These are phyloP conservation scores for Saccharomycopsis guyanensis DNA, from an alignment of 805 yeast species.

Conservation along the genomic window DNA sequence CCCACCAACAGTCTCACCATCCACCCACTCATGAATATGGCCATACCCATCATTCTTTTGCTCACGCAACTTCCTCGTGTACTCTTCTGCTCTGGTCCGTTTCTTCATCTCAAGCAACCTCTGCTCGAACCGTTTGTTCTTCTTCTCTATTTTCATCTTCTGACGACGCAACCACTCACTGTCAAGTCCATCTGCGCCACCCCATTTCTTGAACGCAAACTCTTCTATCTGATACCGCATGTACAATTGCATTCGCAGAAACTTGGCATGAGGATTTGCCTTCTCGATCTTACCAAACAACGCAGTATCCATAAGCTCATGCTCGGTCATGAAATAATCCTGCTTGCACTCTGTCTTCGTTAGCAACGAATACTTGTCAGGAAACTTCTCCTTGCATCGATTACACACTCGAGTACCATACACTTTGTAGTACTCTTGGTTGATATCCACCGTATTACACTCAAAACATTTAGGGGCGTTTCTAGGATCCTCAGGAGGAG, in stretches of 20 bases:
- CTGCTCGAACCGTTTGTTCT: conserved; percentile 73
- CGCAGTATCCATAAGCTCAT: conserved; percentile 68
- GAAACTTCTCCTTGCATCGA: conserved; percentile 59
- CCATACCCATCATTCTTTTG: conserved; percentile 44
- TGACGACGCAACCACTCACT: conserved; percentile 88
- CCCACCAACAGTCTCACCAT: conserved; percentile 28
- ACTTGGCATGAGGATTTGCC: conserved; percentile 91
- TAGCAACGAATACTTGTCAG: conserved; percentile 82
- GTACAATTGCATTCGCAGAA: conserved; percentile 87
- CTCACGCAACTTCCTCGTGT: conserved; percentile 60
- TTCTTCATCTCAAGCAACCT: conserved; percentile 81
- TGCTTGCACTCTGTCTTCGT: conserved; percentile 94
- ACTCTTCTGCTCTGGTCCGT: conserved; percentile 87
- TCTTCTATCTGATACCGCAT: conserved; percentile 89
- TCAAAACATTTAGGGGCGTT: conserved; percentile 79
- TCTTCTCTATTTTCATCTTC: conserved; percentile 56
- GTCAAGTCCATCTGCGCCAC: conserved; percentile 79
- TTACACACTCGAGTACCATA: conserved; percentile 76
- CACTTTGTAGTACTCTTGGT: conserved; percentile 58
- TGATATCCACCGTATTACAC: conserved; percentile 76
- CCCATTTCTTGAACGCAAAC: conserved; percentile 92
- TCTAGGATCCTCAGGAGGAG: conserved; percentile 66
- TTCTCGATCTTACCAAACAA: conserved; percentile 75
- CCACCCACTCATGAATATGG: conserved; percentile 71
- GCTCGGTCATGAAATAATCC: conserved; percentile 89